These are phyloP conservation scores for Mycena galericulata DNA, from an alignment of 768 basidiomycete genomes.

Conservation along the genomic window DNA sequence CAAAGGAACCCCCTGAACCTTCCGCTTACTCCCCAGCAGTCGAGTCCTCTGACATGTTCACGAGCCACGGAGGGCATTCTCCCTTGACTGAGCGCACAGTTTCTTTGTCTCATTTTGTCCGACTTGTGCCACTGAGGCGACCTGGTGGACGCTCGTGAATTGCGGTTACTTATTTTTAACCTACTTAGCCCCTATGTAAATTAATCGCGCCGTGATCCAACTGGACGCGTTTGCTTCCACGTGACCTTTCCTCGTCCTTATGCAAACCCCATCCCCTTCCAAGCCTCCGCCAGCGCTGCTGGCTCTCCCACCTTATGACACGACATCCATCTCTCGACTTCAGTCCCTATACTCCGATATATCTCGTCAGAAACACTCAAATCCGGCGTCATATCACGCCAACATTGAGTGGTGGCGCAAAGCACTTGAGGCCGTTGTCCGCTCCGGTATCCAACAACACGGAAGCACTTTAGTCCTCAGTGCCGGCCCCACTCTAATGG, in stretches of 20 bases:
- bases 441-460: constrained; percentile 63
- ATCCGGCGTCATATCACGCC: constrained; percentile 84
- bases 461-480: constrained; percentile 70
- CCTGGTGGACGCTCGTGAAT: constrained; percentile 16
- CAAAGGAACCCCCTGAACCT: constrained; percentile 29
- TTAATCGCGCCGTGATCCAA: constrained; percentile 19
- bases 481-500: constrained; percentile 65
- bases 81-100: constrained; percentile 15
- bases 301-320: constrained; percentile 59
- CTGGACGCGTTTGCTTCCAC: neutral
- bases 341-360: constrained; percentile 92
- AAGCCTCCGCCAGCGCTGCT: constrained; percentile 34
- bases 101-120: constrained; percentile 22
- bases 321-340: constrained; percentile 65
- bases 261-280: constrained; percentile 30
- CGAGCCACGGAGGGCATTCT: constrained; percentile 34
- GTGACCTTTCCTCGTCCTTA: constrained; percentile 23
- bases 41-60: constrained; percentile 38
- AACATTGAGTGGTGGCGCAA: constrained; percentile 91
- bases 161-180: no score
- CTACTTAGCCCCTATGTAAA: constrained; percentile 7
- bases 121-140: constrained; percentile 20
- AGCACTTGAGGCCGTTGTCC: constrained; percentile 71
- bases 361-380: constrained; percentile 83
- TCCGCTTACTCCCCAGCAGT: constrained; percentile 37